Base-by-base conservation (phyloP, 345 rosid genomes). In the Isatis tinctoria region DNA sequence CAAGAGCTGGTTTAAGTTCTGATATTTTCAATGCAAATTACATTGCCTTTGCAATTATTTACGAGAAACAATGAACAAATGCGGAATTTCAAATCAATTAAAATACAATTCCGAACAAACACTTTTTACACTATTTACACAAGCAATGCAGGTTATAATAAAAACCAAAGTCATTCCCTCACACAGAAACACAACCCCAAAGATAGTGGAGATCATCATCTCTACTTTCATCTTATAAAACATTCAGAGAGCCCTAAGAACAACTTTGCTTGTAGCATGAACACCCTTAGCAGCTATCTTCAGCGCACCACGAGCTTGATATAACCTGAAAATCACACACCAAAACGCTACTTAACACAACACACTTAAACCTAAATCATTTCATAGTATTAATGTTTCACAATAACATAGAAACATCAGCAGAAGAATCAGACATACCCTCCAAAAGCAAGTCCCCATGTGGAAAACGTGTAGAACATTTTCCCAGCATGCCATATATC, bases 401-500 rank as follows among this genome's bases (percentile, higher is more conserved):
- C 17, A 43, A 26, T 32, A 52, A 43, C 22, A 45, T 18, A 26
- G 17, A 52, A 24, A 24, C 41, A 39, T 56, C 32, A 36, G 47
- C 48, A 26, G 43, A 81, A 35, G 45, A 35, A 51, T 18, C 27
- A 63, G 24, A 78, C 83, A 69, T 72, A 94, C 99, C 99, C 97
- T 56, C 85, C 84, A 36, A 90, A 73, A 8, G 97, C 87, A 35
- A 94, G 92, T 59, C 97, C 98, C 97, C 93, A 91, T 3, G 96
- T 90, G 44, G 96, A 82, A 22, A 94, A 77, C 10, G 91, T 63
- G 73, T 94, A 91, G 76, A 91, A 90, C 86, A 90, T 67, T 75
- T 77, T 84, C 39, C 97, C 96, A 10, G 93, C 97, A 75, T 90
- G 90, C 97, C 99, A 94, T 74, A 91, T 85, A 79, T 74, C 80